These are phyloP conservation scores for Mediolabrus comicus DNA, from an alignment of 108 stramenopile genomes.

Conservation along the genomic window DNA sequence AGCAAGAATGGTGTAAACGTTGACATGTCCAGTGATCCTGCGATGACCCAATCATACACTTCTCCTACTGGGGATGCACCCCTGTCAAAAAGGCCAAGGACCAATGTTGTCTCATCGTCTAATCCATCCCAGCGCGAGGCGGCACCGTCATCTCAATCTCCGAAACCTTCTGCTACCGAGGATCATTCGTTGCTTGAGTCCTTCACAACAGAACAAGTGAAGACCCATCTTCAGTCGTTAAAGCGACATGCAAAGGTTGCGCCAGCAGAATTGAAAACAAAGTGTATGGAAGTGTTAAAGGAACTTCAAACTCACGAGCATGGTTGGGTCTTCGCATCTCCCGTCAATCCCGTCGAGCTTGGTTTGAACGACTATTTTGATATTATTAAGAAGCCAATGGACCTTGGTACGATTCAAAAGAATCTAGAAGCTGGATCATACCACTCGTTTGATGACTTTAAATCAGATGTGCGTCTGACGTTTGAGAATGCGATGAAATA, in stretches of 20 bases:
- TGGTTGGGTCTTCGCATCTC: conserved; percentile 91
- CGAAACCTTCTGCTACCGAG: conserved; percentile 50
- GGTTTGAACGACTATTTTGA: conserved; percentile 92
- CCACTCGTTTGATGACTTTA: conserved; percentile 82
- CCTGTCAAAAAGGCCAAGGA: conserved; percentile 6
- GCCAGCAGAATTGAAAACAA: conserved; percentile 70
- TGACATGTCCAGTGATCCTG: conserved; percentile 17
- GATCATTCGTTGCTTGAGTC: conserved; percentile 89
- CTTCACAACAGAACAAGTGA: conserved; percentile 88
- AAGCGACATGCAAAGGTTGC: conserved; percentile 68
- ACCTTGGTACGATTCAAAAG: conserved; percentile 91
- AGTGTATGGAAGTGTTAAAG: conserved; percentile 82
- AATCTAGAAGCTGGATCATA: conserved; percentile 81
- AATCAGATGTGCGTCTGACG: conserved; percentile 83
- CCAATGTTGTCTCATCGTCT: neutral
- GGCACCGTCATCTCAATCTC: neutral
- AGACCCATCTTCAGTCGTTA: conserved; percentile 87
- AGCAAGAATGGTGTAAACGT: conserved; percentile 58
- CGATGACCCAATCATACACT: conserved; percentile 15
- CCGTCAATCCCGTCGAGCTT: conserved; percentile 93
- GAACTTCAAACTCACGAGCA: conserved; percentile 85
- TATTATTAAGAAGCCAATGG: conserved; percentile 95
- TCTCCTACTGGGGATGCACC: neutral
- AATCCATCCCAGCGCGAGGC: neutral
- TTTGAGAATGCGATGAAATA: conserved; percentile 98